phyloP scores from a whole-genome alignment of 2,329 filamentous ascomycete species.

The Colletotrichum salicis region DNA sequence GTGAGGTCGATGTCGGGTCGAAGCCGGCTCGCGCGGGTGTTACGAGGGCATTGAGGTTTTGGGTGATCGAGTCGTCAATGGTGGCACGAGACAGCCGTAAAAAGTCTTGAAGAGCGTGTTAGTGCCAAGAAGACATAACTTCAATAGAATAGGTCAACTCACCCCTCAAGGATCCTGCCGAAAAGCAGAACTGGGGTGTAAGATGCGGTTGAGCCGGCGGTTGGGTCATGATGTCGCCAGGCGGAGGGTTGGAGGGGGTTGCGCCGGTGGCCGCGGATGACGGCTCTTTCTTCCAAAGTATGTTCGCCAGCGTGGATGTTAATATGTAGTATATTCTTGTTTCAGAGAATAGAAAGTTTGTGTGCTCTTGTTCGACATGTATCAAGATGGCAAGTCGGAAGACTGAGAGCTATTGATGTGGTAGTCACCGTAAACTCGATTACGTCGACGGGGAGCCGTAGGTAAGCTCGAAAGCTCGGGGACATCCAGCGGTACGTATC shows the following conservation, averaged over 20 bases:
- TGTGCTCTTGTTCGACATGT: too few species aligned
- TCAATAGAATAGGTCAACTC: slow-evolving; percentile 37
- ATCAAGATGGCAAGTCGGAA: background rate
- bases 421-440: background rate
- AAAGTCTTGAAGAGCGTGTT: slow-evolving; percentile 73
- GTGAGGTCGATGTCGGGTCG: slow-evolving; percentile 80
- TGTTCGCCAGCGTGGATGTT: slow-evolving; percentile 56
- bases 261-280: slow-evolving; percentile 52
- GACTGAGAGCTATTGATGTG: background rate
- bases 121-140: background rate
- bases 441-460: background rate
- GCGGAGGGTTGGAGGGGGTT: slow-evolving; percentile 42
- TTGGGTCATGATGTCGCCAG: slow-evolving; percentile 57
- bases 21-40: slow-evolving; percentile 79
- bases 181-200: slow-evolving; percentile 83
- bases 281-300: slow-evolving; percentile 59
- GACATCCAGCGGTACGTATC: background rate
- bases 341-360: background rate
- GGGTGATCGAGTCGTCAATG: slow-evolving; percentile 92
- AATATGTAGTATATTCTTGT: background rate
- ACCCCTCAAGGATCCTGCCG: slow-evolving; percentile 76
- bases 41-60: slow-evolving; percentile 89
- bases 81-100: slow-evolving; percentile 84
- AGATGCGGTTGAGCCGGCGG: slow-evolving; percentile 61
- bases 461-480: background rate